Conservation (phyloP, 805 yeast genomes). For the Ogataea methylovora region DNA sequence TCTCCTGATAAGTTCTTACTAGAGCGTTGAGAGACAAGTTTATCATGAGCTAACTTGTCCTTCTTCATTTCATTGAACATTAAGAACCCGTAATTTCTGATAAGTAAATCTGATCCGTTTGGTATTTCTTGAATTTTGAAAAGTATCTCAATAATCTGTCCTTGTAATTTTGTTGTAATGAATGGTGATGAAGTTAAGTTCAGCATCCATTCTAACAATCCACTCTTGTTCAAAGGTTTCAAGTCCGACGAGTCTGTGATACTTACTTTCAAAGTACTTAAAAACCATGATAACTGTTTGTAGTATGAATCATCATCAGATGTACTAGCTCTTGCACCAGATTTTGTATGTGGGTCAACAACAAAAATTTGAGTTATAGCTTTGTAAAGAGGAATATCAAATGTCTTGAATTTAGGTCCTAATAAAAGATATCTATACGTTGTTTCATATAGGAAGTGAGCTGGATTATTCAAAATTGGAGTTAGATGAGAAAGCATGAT, state of each 20-base stretch:
- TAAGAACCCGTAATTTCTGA: slow-evolving; percentile 49
- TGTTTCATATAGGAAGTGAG: slow-evolving; percentile 67
- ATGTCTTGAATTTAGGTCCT: slow-evolving; percentile 36
- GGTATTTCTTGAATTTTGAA: slow-evolving; percentile 43
- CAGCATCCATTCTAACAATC: slow-evolving; percentile 62
- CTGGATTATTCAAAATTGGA: slow-evolving; percentile 57
- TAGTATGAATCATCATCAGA: slow-evolving; percentile 38
- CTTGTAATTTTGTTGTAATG: slow-evolving; percentile 30
- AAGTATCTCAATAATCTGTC: slow-evolving; percentile 33
- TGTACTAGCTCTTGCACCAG: slow-evolving; percentile 9
- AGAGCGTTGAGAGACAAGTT: not conserved
- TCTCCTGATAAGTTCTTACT: slow-evolving; percentile 5
- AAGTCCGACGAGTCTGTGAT: slow-evolving; percentile 44
- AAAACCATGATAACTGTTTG: slow-evolving; percentile 60
- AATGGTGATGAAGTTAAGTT: slow-evolving; percentile 48
- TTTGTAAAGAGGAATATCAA: slow-evolving; percentile 40
- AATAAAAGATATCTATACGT: slow-evolving; percentile 58
- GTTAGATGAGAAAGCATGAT: slow-evolving; percentile 46
- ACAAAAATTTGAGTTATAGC: slow-evolving; percentile 25
- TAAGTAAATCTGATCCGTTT: slow-evolving; percentile 48
- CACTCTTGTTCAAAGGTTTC: slow-evolving; percentile 39
- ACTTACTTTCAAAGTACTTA: slow-evolving; percentile 42
- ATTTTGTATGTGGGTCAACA: slow-evolving; percentile 16
- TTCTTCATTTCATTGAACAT: slow-evolving; percentile 28
- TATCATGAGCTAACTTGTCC: not conserved